Percentiles rank a stretch among this genome's conserved stretches.
phyloP scores from a whole-genome alignment of 2,329 filamentous ascomycete genomes.

The Venturiaceae sp. region DNA sequence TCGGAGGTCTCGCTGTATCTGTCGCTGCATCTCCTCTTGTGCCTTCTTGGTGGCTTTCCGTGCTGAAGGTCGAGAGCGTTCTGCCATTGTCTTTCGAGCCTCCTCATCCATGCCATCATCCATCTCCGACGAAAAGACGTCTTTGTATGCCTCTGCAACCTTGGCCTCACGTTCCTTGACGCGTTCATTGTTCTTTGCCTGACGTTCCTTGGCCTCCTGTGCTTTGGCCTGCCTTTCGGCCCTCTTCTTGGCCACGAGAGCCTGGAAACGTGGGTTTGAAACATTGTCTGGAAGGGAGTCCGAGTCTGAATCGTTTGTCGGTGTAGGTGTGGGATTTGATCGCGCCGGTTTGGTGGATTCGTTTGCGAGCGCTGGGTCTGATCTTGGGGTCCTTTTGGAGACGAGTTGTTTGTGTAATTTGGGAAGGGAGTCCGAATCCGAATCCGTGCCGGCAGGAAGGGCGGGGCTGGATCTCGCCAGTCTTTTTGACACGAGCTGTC shows the following conservation, averaged over 20 bases:
- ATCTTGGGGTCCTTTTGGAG: neutral
- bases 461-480: neutral
- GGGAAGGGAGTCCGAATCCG: neutral
- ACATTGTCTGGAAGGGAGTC: slow-evolving; percentile 17
- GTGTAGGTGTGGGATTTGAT: neutral
- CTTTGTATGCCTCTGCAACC: slow-evolving; percentile 28
- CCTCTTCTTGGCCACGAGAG: slow-evolving; percentile 63
- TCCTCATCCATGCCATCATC: slow-evolving; percentile 47
- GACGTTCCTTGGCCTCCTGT: slow-evolving; percentile 23
- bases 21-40: slow-evolving; percentile 85
- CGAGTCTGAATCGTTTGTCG: slow-evolving; percentile 29
- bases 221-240: slow-evolving; percentile 54
- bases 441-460: neutral
- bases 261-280: slow-evolving; percentile 50
- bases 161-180: slow-evolving; percentile 13
- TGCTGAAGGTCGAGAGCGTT: slow-evolving; percentile 52
- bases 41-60: slow-evolving; percentile 93
- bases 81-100: slow-evolving; percentile 44
- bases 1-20: slow-evolving; percentile 83
- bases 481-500: neutral
- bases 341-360: neutral
- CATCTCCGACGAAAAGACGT: slow-evolving; percentile 17
- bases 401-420: neutral
- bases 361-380: neutral
- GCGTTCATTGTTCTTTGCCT: slow-evolving; percentile 4